Conservation (phyloP, 2,329 filamentous ascomycete species). For the Botrytis elliptica region DNA sequence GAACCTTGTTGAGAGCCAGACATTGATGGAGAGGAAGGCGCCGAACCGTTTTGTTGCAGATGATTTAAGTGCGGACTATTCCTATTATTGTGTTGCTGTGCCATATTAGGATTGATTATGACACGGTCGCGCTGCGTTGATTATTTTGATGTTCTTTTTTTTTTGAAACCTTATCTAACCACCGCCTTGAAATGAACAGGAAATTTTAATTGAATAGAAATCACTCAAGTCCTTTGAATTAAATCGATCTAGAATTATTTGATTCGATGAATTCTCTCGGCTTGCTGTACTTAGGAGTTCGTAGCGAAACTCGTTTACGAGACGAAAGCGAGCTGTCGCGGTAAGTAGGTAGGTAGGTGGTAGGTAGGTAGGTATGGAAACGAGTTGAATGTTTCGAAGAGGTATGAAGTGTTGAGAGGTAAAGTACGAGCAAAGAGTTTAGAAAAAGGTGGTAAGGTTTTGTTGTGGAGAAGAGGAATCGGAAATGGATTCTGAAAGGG, state of each 20-base stretch:
- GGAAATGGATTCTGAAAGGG: background rate
- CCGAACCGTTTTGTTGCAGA: slow-evolving; percentile 36
- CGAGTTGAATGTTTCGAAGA: background rate
- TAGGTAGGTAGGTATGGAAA: background rate
- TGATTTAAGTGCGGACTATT: slow-evolving; percentile 36
- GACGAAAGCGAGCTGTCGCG: slow-evolving; percentile 17
- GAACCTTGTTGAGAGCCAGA: slow-evolving; percentile 34
- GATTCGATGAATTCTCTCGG: slow-evolving; percentile 16
- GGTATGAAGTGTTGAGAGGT: background rate
- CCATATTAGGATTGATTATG: slow-evolving; percentile 25
- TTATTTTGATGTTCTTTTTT: slow-evolving; percentile 17
- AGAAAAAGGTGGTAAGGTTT: slow-evolving; percentile 6
- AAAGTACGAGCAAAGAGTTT: background rate
- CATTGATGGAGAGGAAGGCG: slow-evolving; percentile 39
- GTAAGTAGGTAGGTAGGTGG: background rate
- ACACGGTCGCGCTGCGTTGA: slow-evolving; percentile 22
- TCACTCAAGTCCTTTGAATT: slow-evolving; percentile 5
- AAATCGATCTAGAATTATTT: slow-evolving; percentile 1
- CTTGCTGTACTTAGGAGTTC: slow-evolving; percentile 13
- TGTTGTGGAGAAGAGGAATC: slow-evolving; percentile 6
- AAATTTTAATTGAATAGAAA: slow-evolving; percentile 4
- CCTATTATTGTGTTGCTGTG: slow-evolving; percentile 31
- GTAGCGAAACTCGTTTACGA: slow-evolving; percentile 17
- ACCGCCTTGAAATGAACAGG: background rate
- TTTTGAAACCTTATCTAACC: slow-evolving; percentile 17